phyloP scores from a whole-genome alignment of 108 stramenopile genomes.

The Heterococcus sp. region DNA sequence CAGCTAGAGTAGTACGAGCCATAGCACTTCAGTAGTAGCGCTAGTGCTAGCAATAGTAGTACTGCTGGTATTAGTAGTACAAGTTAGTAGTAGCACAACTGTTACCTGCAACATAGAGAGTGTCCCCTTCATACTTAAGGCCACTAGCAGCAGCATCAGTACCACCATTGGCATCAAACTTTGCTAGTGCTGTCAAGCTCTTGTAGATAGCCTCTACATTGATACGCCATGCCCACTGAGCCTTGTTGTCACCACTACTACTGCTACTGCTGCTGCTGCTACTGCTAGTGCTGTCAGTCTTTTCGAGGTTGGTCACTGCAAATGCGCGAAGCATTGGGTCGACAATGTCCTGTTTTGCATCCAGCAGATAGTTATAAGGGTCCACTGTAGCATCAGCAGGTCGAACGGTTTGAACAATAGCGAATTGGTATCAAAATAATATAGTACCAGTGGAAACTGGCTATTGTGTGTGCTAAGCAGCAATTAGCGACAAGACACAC shows the following conservation, averaged over 20 bases:
- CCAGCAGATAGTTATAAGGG: not conserved
- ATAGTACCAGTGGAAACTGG: too few species aligned
- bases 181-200: constrained; percentile 72
- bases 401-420: too few species aligned
- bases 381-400: not conserved
- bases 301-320: constrained; percentile 78
- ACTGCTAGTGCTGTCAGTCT: not conserved
- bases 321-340: constrained; percentile 83
- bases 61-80: too few species aligned
- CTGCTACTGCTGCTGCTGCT: too few species aligned
- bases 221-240: constrained; percentile 73
- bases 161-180: constrained; percentile 55
- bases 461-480: too few species aligned
- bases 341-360: constrained; percentile 11
- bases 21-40: not conserved
- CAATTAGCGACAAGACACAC: too few species aligned
- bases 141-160: constrained; percentile 51
- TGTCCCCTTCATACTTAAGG: not conserved
- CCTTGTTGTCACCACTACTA: too few species aligned
- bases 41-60: too few species aligned
- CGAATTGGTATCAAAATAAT: too few species aligned
- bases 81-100: not conserved
- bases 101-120: not conserved
- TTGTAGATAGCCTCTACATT: constrained; percentile 70
- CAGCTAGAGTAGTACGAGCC: not conserved